A percentile compares a stretch with the other conserved stretches of the same genome.
phyloP scores from a whole-genome alignment of 2,329 filamentous ascomycete species.

The Coleophoma crateriformis region DNA sequence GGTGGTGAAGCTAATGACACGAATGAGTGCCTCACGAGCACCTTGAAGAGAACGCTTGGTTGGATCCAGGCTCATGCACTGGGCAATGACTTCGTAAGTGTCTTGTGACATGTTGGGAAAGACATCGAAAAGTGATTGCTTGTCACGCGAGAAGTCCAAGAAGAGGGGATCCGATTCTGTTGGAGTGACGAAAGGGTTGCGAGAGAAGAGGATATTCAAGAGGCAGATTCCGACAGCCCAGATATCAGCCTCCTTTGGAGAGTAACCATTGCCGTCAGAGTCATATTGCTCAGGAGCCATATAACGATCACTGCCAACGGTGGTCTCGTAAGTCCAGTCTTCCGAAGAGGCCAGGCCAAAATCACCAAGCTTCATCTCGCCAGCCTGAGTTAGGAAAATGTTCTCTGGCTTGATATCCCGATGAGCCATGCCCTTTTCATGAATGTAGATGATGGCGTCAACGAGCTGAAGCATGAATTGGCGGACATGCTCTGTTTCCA shows the following conservation, averaged over 20 bases:
- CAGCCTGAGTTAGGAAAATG: constrained; percentile 85
- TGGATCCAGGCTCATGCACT: constrained; percentile 89
- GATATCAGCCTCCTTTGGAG: constrained; percentile 86
- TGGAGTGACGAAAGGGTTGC: constrained; percentile 91
- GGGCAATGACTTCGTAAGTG: constrained; percentile 86
- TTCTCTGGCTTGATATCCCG: constrained; percentile 99
- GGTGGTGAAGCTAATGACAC: constrained; percentile 86
- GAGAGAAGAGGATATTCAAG: constrained; percentile 92
- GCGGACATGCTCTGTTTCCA: constrained; percentile 94
- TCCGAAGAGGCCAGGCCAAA: constrained; percentile 90
- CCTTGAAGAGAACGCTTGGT: constrained; percentile 77
- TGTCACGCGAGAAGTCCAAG: constrained; percentile 86
- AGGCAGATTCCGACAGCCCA: constrained; percentile 98
- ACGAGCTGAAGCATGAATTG: constrained; percentile 96
- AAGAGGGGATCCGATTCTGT: constrained; percentile 89
- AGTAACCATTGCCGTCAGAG: constrained; percentile 80
- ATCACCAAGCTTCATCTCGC: constrained; percentile 92
- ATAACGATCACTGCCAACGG: constrained; percentile 95
- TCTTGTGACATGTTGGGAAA: constrained; percentile 99
- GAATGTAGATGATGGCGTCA: constrained; percentile 83
- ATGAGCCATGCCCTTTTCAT: constrained; percentile 87
- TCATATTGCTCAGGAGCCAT: constrained; percentile 99
- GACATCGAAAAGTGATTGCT: constrained; percentile 94
- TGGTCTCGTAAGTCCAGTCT: constrained; percentile 85
- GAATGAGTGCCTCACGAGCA: constrained; percentile 71